These are phyloP conservation scores for Leucocoprinus sp. DNA, from an alignment of 768 basidiomycete genomes.

Conservation along the genomic window DNA sequence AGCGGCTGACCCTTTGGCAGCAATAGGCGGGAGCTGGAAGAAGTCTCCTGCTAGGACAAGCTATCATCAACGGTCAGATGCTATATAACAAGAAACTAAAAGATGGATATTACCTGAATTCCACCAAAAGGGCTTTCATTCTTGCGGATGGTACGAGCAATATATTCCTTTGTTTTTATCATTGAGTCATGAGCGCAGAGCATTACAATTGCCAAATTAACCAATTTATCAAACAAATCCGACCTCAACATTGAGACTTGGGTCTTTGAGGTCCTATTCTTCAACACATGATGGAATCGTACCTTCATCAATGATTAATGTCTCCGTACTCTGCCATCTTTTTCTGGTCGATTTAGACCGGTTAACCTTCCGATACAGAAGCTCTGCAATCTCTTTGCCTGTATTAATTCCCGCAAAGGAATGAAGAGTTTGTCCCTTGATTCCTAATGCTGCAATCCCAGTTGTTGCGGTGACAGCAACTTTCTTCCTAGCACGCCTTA, in stretches of 20 bases:
- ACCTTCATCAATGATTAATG: constrained; percentile 73
- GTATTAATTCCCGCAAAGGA: constrained; percentile 59
- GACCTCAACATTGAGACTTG: constrained; percentile 74
- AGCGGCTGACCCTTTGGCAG: constrained; percentile 22
- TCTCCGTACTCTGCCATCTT: constrained; percentile 44
- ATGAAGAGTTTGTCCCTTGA: constrained; percentile 62
- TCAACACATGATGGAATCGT: no score
- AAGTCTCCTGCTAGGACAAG: constrained; percentile 73
- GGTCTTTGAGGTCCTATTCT: not conserved
- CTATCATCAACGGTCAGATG: constrained; percentile 23
- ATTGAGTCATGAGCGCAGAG: constrained; percentile 18
- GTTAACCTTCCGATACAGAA: constrained; percentile 29
- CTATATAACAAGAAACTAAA: not conserved
- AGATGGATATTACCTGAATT: constrained; percentile 41
- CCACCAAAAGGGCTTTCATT: constrained; percentile 51
- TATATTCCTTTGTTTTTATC: constrained; percentile 24
- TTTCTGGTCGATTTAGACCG: constrained; percentile 14
- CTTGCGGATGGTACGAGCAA: constrained; percentile 33
- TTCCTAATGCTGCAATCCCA: constrained; percentile 61
- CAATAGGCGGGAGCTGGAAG: constrained; percentile 73
- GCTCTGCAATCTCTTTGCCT: constrained; percentile 40
- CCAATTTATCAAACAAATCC: constrained; percentile 61
- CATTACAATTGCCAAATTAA: constrained; percentile 17
- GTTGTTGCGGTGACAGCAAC: constrained; percentile 62
- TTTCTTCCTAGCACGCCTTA: constrained; percentile 15